Conservation (phyloP, 805 yeast genomes). For the Suhomyces vadensis region DNA sequence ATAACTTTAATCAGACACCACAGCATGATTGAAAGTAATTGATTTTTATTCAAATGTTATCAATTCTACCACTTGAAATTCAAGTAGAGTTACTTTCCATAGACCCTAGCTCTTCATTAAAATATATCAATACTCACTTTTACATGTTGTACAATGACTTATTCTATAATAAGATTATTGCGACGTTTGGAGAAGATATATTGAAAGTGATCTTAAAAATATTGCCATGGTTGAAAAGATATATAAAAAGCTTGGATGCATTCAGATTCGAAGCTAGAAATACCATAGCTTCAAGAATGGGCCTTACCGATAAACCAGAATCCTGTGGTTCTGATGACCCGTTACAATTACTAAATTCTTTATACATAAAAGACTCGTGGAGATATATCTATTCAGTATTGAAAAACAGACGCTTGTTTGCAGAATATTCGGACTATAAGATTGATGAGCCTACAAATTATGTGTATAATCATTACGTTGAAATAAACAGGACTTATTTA, state of each 20-base stretch:
- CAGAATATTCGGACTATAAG: constrained; percentile 44
- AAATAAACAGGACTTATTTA: constrained; percentile 50
- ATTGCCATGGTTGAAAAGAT: constrained; percentile 39
- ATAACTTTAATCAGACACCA: neutral
- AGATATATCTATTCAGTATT: constrained; percentile 50
- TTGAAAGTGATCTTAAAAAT: constrained; percentile 32
- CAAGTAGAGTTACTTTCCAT: constrained; percentile 36
- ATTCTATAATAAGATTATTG: constrained; percentile 40
- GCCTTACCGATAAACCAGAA: constrained; percentile 23
- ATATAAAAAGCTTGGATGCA: constrained; percentile 40
- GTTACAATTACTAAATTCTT: constrained; percentile 20
- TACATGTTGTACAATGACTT: constrained; percentile 52
- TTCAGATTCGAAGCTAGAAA: constrained; percentile 30
- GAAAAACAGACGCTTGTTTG: constrained; percentile 53
- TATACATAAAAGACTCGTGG: constrained; percentile 55
- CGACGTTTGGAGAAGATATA: constrained; percentile 40
- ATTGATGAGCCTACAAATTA: constrained; percentile 51
- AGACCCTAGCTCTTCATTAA: constrained; percentile 35
- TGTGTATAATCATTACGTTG: constrained; percentile 45
- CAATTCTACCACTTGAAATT: constrained; percentile 44
- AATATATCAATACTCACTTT: constrained; percentile 42
- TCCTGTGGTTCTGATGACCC: constrained; percentile 9
- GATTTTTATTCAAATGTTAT: constrained; percentile 7
- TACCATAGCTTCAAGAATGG: constrained; percentile 27
- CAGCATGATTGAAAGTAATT: neutral